Base-by-base conservation (phyloP, 768 basidiomycete genomes). In the Agrocybe pediades region DNA sequence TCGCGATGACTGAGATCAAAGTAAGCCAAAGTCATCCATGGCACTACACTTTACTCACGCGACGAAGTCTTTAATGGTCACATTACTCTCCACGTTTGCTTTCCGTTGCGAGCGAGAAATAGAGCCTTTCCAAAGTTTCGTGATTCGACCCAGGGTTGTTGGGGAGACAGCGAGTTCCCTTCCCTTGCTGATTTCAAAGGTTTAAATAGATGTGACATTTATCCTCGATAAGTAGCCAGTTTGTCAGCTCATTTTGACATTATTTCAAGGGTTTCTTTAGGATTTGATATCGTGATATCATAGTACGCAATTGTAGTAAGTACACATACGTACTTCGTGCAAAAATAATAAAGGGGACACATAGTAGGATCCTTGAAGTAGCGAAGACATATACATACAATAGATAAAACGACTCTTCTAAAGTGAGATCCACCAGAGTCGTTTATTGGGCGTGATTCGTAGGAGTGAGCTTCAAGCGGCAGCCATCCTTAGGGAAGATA, bases 401-500 rank as follows among this genome's bases (percentile, higher is more conserved):
- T 49, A 49, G 43, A 13, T 39, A 47, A 50, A 29, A n/a, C 20
- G 29, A 30, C 29, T 30, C n/a, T n/a, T 7, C 29, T 6, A 7
- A 30, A 15, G 29, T 30, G 29, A 15, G 7, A 30, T 15, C 19
- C 40, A 17, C n/a, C 29, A 26, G 13, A 30, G 21, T 1, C 17
- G 20, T 30, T 57, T 56, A 62, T 23, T 59, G 48, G 21, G 68
- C 61, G 9, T 64, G 58, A 47, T 24, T 49, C 9, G 88, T 83
- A 25, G 92, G 88, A 2, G 82, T 78, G 61, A 96, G 82, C 65
- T 85, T 90, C 57, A 98, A 79, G 53, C 82, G 71, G 62, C 93
- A 92, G 40, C 92, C 92, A 64, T 98, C 95, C 69, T 91, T 87
- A 9, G 97, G 97, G 84, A 99, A 99, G 40, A 98, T 72, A 19